Conservation (phyloP, 371 early-diverging fungal species). For the Mortierella sp. region DNA sequence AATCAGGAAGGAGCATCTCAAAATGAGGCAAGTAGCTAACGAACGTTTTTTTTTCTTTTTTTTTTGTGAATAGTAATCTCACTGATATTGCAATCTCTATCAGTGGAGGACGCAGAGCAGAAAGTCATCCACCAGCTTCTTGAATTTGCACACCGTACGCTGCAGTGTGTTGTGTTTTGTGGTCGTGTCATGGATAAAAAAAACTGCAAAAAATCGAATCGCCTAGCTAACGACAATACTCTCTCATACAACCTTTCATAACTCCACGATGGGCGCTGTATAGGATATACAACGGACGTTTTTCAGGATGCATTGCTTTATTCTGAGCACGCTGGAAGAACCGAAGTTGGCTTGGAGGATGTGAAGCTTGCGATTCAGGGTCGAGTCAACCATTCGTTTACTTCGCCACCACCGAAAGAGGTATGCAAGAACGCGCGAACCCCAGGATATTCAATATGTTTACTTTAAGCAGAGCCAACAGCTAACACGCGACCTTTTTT, state of each 20-base stretch:
- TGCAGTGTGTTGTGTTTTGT: neutral
- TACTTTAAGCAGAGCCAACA: neutral
- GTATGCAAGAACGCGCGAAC: conserved; percentile 55
- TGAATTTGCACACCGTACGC: conserved; percentile 89
- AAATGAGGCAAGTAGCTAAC: neutral
- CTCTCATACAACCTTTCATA: neutral
- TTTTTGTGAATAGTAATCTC: conserved; percentile 76
- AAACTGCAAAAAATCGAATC: no score
- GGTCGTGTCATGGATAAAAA: neutral
- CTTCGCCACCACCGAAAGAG: conserved; percentile 91
- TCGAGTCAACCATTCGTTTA: conserved; percentile 91
- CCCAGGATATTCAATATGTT: neutral
- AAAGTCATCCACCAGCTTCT: conserved; percentile 96
- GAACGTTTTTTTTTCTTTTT: neutral
- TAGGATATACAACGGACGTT: conserved; percentile 95
- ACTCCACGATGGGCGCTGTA: neutral
- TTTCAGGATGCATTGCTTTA: conserved; percentile 95
- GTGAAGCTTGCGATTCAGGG: conserved; percentile 95
- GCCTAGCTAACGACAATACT: neutral
- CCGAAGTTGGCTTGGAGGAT: conserved; percentile 90
- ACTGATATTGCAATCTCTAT: conserved; percentile 91
- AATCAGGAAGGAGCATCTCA: neutral
- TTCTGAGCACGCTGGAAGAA: conserved; percentile 93
- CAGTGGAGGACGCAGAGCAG: conserved; percentile 97
- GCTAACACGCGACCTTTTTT: neutral